A percentile compares a stretch with the other conserved stretches of the same genome.
These are phyloP conservation scores for Xylogone sp. DNA, from an alignment of 2,329 filamentous ascomycete species.

Conservation along the genomic window DNA sequence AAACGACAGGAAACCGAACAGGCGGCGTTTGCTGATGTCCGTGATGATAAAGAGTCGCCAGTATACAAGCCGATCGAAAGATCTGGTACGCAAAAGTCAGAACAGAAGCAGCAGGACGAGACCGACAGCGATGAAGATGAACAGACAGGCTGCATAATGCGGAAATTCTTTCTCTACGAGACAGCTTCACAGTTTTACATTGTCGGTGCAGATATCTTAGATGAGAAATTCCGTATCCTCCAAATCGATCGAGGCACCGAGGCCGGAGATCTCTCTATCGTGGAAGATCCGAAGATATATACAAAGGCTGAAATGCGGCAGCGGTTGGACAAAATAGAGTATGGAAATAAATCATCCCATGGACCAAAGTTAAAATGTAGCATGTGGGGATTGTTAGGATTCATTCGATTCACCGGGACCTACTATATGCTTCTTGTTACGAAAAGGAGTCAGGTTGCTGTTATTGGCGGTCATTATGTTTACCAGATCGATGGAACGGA, in stretches of 20 bases:
- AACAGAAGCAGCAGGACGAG: conserved; percentile 25
- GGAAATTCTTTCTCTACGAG: conserved; percentile 97
- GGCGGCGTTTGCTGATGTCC: conserved; percentile 36
- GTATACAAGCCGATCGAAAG: conserved; percentile 56
- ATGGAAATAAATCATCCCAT: conserved; percentile 87
- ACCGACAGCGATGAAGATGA: conserved; percentile 30
- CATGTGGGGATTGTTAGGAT: conserved; percentile 90
- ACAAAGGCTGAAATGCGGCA: conserved; percentile 89
- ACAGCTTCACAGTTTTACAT: conserved; percentile 92
- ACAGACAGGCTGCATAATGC: conserved; percentile 63
- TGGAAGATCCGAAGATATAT: conserved; percentile 94
- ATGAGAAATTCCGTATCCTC: conserved; percentile 83
- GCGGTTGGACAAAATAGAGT: conserved; percentile 89
- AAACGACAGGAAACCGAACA: conserved; percentile 14
- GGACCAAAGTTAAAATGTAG: conserved; percentile 87
- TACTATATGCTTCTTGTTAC: conserved; percentile 98
- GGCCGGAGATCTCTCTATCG: conserved; percentile 73
- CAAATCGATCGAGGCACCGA: conserved; percentile 92
- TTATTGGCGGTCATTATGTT: conserved; percentile 93
- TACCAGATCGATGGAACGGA: conserved; percentile 96
- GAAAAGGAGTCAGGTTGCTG: conserved; percentile 91
- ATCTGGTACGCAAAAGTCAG: conserved; percentile 41
- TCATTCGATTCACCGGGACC: conserved; percentile 90
- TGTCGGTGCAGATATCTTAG: conserved; percentile 86
- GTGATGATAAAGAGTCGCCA: conserved; percentile 52